Conservation (phyloP, 2,329 filamentous ascomycete genomes). For the Clonostachys rhizophaga region DNA sequence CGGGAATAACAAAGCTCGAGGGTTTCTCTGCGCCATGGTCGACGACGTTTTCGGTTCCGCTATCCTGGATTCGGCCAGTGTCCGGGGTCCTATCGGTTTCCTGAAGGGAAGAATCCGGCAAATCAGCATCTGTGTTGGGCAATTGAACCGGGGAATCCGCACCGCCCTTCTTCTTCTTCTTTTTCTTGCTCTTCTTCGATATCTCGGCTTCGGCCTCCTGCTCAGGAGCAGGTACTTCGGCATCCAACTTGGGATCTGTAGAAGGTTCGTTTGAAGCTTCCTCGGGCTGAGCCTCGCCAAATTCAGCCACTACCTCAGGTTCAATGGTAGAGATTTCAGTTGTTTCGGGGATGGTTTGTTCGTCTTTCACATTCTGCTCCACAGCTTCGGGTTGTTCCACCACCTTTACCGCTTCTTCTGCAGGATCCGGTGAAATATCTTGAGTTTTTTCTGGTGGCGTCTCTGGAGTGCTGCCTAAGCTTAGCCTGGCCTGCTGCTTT, state of each 20-base stretch:
- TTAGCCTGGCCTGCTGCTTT: background rate
- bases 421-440: background rate
- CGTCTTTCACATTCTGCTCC: too few relatives aligned
- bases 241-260: too few relatives aligned
- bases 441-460: background rate
- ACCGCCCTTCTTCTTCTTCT: conserved; percentile 18
- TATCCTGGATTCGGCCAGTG: background rate
- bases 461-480: background rate
- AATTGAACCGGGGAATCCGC: background rate
- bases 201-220: conserved; percentile 2
- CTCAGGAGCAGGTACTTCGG: background rate
- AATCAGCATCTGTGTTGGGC: background rate
- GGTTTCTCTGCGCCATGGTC: conserved; percentile 3
- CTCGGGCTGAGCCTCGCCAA: too few relatives aligned
- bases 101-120: background rate
- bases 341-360: too few relatives aligned
- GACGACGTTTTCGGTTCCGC: conserved; percentile 4
- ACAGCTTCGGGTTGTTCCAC: too few relatives aligned
- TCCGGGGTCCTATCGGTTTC: background rate
- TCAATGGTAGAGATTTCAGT: too few relatives aligned
- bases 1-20: conserved; percentile 5
- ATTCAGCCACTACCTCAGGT: too few relatives aligned
- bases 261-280: too few relatives aligned
- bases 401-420: too few relatives aligned
- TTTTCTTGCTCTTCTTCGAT: conserved; percentile 15